phyloP scores from a whole-genome alignment of 768 basidiomycete species.

The Hortiboletus flavorubellus region DNA sequence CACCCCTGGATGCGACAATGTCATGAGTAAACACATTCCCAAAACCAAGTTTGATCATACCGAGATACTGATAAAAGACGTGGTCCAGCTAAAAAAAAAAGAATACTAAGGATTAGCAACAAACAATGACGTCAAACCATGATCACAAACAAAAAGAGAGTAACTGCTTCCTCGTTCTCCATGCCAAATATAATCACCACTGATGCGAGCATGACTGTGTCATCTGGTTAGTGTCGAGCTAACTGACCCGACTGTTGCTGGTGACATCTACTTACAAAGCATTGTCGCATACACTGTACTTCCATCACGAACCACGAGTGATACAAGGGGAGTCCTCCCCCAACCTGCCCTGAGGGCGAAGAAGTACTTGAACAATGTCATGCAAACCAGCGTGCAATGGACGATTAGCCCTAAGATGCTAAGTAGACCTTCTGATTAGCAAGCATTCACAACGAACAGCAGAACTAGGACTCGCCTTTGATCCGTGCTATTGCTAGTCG shows the following conservation, averaged over 20 bases:
- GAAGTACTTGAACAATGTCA: conserved; percentile 22
- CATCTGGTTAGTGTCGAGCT: neutral
- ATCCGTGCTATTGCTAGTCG: neutral
- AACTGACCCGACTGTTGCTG: neutral
- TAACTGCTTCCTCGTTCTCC: neutral
- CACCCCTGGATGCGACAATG: conserved; percentile 13
- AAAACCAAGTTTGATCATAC: conserved; percentile 5
- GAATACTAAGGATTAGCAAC: neutral
- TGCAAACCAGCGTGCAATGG: conserved; percentile 14
- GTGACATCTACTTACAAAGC: conserved; percentile 6
- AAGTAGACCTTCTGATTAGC: neutral
- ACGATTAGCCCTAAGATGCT: conserved; percentile 14
- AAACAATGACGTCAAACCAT: neutral
- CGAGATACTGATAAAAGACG: conserved; percentile 7
- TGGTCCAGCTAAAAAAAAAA: conserved; percentile 12
- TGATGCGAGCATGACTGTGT: conserved; percentile 2
- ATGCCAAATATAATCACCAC: neutral
- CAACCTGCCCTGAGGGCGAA: conserved; percentile 12
- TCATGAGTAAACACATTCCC: neutral
- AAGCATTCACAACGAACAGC: neutral
- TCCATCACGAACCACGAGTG: conserved; percentile 18
- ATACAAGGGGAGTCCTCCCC: conserved; percentile 19
- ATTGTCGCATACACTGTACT: conserved; percentile 8
- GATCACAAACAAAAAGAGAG: conserved; percentile 8
- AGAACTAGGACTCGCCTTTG: conserved; percentile 11